Base-by-base conservation (phyloP, 768 basidiomycete genomes). In the Boletus sp. region DNA sequence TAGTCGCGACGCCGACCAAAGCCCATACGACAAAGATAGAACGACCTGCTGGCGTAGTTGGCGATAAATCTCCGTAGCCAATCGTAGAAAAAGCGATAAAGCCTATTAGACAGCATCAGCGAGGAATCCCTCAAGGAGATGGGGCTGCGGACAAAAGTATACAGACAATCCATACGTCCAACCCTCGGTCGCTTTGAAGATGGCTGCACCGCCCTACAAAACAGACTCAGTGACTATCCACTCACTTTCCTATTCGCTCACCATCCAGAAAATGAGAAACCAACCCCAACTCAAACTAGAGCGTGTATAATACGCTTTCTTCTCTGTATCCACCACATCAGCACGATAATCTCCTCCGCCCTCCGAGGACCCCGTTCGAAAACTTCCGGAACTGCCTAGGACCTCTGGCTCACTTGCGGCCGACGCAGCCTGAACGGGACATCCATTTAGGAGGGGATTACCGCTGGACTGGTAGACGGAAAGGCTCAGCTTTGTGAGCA, bases 21-120 rank as follows among this genome's bases (percentile, higher is more conserved):
- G 89, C 86, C 90, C 90, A 91, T 3, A 83, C 80, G 38, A 90
- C 78, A 65, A 92, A 92, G 33, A 92, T 77, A 14, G 86, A 81
- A 23, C 88, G 81, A 11, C 90, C 90, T 4, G 85, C 82, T 11
- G 85, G 81, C 0, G 86, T 83, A 47, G 66, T 64, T 0, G 88
- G 89, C 0, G 79, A 58, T 14, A 77, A 72, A 61, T 91, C 89
- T 69, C 81, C 84, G 58, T 84, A 88, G 14, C 89, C 90, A 29
- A 90, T 83, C 1, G 86, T 89, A 1, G 82, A 81, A 71, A 92
- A 90, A 10, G 86, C 69, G 47, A 87, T 72, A 61, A 88, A 85
- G 64, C 88, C 88, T 89, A 56, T 32, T 2, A 17, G 39, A 23
- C 25, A 42, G 2, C 25, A 8, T 38, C 43, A 46, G 43, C 13